Conservation (phyloP, 805 yeast genomes). For the Kluyveromyces wickerhamii region DNA sequence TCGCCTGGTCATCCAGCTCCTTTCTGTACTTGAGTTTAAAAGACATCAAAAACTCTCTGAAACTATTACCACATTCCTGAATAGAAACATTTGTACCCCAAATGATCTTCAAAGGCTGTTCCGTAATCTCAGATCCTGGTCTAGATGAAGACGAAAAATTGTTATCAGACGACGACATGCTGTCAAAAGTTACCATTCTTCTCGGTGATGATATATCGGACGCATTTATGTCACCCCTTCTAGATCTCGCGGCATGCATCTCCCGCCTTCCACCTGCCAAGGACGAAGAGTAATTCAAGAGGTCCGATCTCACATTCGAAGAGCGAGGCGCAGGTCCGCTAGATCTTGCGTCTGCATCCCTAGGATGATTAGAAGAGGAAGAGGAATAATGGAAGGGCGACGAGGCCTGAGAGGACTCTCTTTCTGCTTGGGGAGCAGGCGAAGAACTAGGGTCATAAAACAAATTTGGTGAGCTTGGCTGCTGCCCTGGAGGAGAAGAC, state of each 20-base stretch:
- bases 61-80: conserved; percentile 72
- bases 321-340: conserved; percentile 19
- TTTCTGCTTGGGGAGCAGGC: conserved; percentile 14
- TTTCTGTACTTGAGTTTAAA: conserved; percentile 74
- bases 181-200: conserved; percentile 46
- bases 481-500: conserved; percentile 30
- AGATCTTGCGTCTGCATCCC: conserved; percentile 22
- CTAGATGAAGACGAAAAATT: conserved; percentile 22
- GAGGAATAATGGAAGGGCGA: conserved; percentile 42
- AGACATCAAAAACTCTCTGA: conserved; percentile 75
- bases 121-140: conserved; percentile 39
- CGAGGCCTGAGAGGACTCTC: conserved; percentile 27
- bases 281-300: conserved; percentile 23
- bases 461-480: conserved; percentile 28
- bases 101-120: conserved; percentile 73
- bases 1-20: conserved; percentile 31
- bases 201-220: conserved; percentile 71
- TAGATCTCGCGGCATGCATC: conserved; percentile 34
- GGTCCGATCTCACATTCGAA: conserved; percentile 40
- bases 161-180: conserved; percentile 22
- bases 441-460: conserved; percentile 28
- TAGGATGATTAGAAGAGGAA: conserved; percentile 17
- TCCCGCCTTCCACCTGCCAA: conserved; percentile 35
- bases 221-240: conserved; percentile 74
- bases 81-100: conserved; percentile 99